Evolutionary conservation across 179 eudicot species (phyloP), one percentile per base, ranked within the genome.

Genomic region (Beta corolliflora): DNA sequence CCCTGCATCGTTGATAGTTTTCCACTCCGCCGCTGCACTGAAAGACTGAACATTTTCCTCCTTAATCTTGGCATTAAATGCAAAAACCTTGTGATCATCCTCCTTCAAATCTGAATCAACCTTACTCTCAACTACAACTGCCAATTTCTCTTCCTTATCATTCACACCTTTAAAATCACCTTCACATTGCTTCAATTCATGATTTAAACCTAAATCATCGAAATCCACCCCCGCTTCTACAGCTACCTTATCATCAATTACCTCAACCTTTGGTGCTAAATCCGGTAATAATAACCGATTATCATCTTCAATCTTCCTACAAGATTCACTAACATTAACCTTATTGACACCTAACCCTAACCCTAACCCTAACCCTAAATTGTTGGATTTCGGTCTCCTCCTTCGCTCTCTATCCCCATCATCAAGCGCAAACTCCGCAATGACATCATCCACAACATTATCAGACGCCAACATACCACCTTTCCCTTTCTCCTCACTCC

Each of bases 351-450:
- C 21, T 72, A 71, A 48, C 53, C 53, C 53, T 48, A 48, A n/a
- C n/a, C n/a, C n/a, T n/a, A n/a, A n/a, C n/a, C 75, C 85, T 80
- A 73, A 74, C 68, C 84, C 78, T 61, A 76, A 65, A 73, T 61
- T 85, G 19, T 67, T 86, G 25, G 80, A 71, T 79, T 87, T 86
- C 5, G 78, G 86, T 76, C 90, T 88, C 77, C 94, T 84, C 45
- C 97, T 85, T 81, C 84, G 88, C 91, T 88, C 93, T 46, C 96
- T 82, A 87, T 94, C 98, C 18, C 23, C 83, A 86, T 94, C 94
- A 79, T 94, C 97, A 7, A 93, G 94, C 0, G 94, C 94, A 87
- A 91, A 92, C 59, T 94, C 98, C 5, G 97, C 99, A 85, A 96
- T 84, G 15, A 94, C 90, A 87, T 96, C 98, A 76, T 96, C 98